Evolutionary conservation across 2,329 filamentous ascomycete species (phyloP).

Genomic region (Ploettnerulaceae sp.): DNA sequence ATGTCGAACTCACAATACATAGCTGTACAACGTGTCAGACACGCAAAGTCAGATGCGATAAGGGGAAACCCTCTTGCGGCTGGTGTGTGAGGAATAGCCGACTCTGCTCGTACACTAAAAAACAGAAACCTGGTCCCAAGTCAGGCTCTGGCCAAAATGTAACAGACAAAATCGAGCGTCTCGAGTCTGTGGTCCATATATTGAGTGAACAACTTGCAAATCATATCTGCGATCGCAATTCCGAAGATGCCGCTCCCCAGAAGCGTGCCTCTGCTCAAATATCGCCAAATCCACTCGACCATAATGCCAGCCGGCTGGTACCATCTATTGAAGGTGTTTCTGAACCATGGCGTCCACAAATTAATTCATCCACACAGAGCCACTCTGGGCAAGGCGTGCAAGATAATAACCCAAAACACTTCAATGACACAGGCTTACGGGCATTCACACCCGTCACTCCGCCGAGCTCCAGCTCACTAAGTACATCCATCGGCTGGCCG

Average conservation of each 20-base stretch:
- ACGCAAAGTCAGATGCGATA: conserved; percentile 6
- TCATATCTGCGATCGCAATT: not conserved
- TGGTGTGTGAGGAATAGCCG: conserved; percentile 5
- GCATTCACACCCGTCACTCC: conserved; percentile 8
- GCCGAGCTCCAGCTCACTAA: not conserved
- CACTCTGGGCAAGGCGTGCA: not conserved
- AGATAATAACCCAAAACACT: not conserved
- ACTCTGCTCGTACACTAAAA: conserved; percentile 7
- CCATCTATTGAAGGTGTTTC: not conserved
- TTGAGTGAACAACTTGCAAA: conserved; percentile 4
- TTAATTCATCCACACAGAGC: not conserved
- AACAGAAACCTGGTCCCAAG: conserved; percentile 6
- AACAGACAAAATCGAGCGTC: conserved; percentile 2
- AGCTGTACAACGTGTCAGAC: conserved; percentile 7
- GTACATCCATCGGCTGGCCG: conserved; percentile 4
- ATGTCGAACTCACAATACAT: not conserved
- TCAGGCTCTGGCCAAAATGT: conserved; percentile 1
- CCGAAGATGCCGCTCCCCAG: not conserved
- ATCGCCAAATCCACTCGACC: not conserved
- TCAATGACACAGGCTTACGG: conserved; percentile 1
- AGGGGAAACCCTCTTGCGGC: conserved; percentile 1
- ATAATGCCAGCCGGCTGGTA: not conserved
- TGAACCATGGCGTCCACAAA: not conserved
- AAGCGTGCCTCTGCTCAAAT: not conserved
- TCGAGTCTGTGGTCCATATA: conserved; percentile 4